These are phyloP conservation scores for Microdochium paspali DNA, from an alignment of 2,329 filamentous ascomycete species.

Conservation along the genomic window DNA sequence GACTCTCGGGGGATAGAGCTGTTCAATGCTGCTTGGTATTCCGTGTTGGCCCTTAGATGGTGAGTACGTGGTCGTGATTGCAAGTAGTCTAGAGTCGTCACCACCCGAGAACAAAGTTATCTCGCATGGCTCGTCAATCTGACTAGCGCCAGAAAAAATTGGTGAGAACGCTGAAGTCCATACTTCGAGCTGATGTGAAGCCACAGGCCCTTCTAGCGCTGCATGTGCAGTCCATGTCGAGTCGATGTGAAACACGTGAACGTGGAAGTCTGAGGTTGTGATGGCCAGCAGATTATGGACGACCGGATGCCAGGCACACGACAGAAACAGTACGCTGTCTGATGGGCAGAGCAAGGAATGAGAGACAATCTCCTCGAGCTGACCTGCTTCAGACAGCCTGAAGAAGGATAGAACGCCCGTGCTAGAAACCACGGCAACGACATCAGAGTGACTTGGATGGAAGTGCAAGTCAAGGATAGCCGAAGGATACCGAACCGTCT, in stretches of 20 bases:
- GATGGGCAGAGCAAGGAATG: conserved; percentile 27
- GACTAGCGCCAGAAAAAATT: conserved; percentile 4
- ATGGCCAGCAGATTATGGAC: conserved; percentile 49
- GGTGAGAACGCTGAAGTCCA: conserved; percentile 61
- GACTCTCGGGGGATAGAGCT: conserved; percentile 13
- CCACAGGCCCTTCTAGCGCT: conserved; percentile 24
- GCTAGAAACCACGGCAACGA: conserved; percentile 70
- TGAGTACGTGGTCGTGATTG: conserved; percentile 22
- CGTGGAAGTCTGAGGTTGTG: conserved; percentile 60
- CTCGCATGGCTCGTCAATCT: conserved; percentile 4
- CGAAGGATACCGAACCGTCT: conserved; percentile 54
- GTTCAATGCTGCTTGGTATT: conserved; percentile 3
- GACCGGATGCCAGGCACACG: conserved; percentile 63
- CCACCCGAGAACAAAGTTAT: conserved; percentile 58
- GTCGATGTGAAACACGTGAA: conserved; percentile 44
- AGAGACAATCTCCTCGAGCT: conserved; percentile 3
- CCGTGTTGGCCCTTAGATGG: conserved; percentile 5
- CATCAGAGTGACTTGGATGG: conserved; percentile 40
- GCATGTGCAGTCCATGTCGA: conserved; percentile 27
- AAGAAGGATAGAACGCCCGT: conserved; percentile 63
- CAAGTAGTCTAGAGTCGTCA: conserved; percentile 60
- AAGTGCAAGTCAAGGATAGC: conserved; percentile 85
- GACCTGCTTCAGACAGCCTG: conserved; percentile 24
- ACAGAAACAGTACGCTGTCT: conserved; percentile 55
- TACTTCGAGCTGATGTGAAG: conserved; percentile 53